These are phyloP conservation scores for Candida dajiaensis DNA, from an alignment of 805 yeast genomes.

Conservation along the genomic window DNA sequence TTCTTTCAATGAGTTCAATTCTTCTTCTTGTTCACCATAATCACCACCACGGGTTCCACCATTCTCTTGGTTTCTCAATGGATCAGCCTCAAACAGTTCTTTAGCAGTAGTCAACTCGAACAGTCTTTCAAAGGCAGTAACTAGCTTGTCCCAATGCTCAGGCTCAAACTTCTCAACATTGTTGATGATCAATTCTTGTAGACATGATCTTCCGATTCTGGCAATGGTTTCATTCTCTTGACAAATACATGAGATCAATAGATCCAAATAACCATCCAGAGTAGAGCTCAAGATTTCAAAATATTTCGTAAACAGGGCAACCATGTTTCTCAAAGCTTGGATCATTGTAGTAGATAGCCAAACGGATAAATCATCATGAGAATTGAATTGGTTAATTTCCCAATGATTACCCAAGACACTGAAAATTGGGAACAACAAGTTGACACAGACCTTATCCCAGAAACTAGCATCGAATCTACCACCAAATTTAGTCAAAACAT, in stretches of 20 bases:
- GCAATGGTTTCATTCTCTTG: constrained; percentile 97
- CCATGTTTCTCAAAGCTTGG: constrained; percentile 87
- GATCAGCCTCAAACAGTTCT: constrained; percentile 62
- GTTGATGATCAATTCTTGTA: constrained; percentile 71
- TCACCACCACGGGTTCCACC: background rate
- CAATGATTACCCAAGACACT: constrained; percentile 71
- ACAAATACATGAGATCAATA: constrained; percentile 83
- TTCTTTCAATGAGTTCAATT: background rate
- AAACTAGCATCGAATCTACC: constrained; percentile 63
- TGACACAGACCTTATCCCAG: constrained; percentile 78
- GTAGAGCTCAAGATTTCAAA: constrained; percentile 69
- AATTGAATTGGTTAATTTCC: constrained; percentile 59
- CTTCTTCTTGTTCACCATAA: background rate
- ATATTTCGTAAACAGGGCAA: constrained; percentile 75
- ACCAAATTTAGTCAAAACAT: constrained; percentile 74
- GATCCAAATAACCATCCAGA: constrained; percentile 71
- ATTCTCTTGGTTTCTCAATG: constrained; percentile 28
- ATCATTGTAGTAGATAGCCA: constrained; percentile 96
- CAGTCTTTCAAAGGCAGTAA: constrained; percentile 56
- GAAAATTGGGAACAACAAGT: constrained; percentile 86
- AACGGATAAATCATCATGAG: constrained; percentile 82
- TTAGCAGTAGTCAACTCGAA: constrained; percentile 82
- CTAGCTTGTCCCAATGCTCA: constrained; percentile 71
- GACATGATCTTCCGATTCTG: constrained; percentile 86
- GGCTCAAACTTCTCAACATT: constrained; percentile 60